phyloP scores from a whole-genome alignment of 2,329 filamentous ascomycete genomes.

The Arthrobotrys sphaeroides region DNA sequence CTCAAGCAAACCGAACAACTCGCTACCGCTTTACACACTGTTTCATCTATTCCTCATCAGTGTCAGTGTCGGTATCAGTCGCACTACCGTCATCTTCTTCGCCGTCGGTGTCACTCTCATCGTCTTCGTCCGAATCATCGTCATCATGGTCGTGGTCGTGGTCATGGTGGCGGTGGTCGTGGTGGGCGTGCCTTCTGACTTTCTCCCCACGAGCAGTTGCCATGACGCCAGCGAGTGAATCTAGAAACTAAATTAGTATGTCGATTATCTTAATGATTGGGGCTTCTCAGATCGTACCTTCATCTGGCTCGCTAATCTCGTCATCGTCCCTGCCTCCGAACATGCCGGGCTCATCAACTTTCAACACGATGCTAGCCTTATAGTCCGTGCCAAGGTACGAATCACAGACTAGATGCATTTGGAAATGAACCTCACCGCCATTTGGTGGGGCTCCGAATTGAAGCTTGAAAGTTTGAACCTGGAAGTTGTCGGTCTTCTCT shows the following conservation, averaged over 20 bases:
- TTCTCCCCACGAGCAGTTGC: constrained; percentile 79
- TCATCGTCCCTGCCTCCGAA: constrained; percentile 80
- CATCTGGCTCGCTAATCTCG: constrained; percentile 96
- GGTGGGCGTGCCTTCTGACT: constrained; percentile 65
- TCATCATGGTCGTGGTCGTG: constrained; percentile 65
- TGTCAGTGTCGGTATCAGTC: constrained; percentile 75
- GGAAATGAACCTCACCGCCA: constrained; percentile 90
- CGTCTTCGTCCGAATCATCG: constrained; percentile 70
- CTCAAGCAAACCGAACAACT: constrained; percentile 24
- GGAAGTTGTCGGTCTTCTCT: constrained; percentile 85
- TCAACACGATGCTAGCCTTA: constrained; percentile 86
- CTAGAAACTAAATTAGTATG: constrained; percentile 64
- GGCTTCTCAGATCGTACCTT: constrained; percentile 76
- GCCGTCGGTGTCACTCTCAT: constrained; percentile 81
- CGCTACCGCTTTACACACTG: constrained; percentile 20
- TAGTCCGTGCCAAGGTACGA: constrained; percentile 94
- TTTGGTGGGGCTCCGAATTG: constrained; percentile 95
- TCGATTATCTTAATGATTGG: constrained; percentile 29
- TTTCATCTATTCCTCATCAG: constrained; percentile 61
- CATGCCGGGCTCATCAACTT: constrained; percentile 88
- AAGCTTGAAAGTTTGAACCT: constrained; percentile 95
- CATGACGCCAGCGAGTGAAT: constrained; percentile 91
- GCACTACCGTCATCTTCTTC: constrained; percentile 68
- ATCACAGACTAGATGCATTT: constrained; percentile 92
- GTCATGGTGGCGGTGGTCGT: constrained; percentile 72